Conservation (phyloP, 148 eudicot genomes). For the Silene uniflora region DNA sequence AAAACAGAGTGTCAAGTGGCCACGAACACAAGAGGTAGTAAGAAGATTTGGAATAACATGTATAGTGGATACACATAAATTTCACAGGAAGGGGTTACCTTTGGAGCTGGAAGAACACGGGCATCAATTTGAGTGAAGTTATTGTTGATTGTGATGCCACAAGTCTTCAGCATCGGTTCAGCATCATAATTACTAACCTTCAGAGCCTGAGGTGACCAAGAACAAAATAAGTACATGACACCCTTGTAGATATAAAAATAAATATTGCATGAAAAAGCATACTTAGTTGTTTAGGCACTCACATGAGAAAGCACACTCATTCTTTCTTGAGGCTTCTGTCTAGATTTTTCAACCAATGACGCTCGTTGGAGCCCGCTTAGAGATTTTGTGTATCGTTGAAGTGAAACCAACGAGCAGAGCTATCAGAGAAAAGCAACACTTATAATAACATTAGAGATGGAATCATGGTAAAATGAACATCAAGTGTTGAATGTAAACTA, state of each 20-base stretch:
- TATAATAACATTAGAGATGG: neutral
- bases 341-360: constrained; percentile 82
- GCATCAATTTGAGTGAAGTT: constrained; percentile 75
- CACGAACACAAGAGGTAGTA: too few relatives aligned
- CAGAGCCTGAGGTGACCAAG: constrained; percentile 48
- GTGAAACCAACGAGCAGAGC: constrained; percentile 80
- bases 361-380: constrained; percentile 64
- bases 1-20: too few relatives aligned
- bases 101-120: constrained; percentile 79
- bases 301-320: constrained; percentile 73
- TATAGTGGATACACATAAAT: neutral
- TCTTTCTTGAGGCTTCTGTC: constrained; percentile 90
- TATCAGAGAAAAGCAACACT: constrained; percentile 22
- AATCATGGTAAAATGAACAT: neutral
- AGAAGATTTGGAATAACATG: neutral
- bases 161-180: constrained; percentile 72
- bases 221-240: constrained; percentile 6
- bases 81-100: constrained; percentile 32
- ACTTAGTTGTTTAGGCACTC: constrained; percentile 10
- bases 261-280: neutral
- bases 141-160: constrained; percentile 69
- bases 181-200: constrained; percentile 75
- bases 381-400: constrained; percentile 87
- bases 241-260: neutral
- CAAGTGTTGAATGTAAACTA: neutral